Conservation (phyloP, 176 grass and related monocot species). For the sorghum (Sorghum bicolor) region DNA sequence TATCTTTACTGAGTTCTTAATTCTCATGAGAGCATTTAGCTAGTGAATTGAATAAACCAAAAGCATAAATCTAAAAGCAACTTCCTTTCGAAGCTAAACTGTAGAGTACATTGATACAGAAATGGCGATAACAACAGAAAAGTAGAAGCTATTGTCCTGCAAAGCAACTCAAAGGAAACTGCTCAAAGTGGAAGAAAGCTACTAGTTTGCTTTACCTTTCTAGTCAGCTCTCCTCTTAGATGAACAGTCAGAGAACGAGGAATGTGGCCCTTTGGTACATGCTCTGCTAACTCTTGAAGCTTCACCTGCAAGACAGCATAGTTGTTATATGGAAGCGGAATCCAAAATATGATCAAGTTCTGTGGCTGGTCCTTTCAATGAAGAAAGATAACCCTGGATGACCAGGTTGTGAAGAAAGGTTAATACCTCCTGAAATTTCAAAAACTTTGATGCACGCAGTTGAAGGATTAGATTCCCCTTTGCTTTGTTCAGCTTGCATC, state of each 20-base stretch:
- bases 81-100: neutral
- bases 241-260: conserved; percentile 93
- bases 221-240: conserved; percentile 94
- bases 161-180: neutral
- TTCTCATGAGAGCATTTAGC: neutral
- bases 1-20: neutral
- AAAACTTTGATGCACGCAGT: conserved; percentile 89
- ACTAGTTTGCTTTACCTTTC: conserved; percentile 59
- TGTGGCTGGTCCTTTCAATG: neutral
- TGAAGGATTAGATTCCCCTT: conserved; percentile 99
- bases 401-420: neutral
- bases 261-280: conserved; percentile 98
- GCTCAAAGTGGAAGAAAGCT: conserved; percentile 4
- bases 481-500: conserved; percentile 88
- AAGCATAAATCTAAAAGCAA: neutral
- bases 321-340: neutral
- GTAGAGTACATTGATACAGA: neutral
- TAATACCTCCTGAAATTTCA: conserved; percentile 97
- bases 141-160: neutral
- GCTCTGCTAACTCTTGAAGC: conserved; percentile 94
- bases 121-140: neutral
- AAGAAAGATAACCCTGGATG: conserved; percentile 7
- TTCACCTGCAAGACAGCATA: conserved; percentile 66
- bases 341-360: neutral
- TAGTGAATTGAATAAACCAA: neutral